A percentile compares a stretch with the other conserved stretches of the same genome.
Conservation (phyloP, 257 asterid genomes). For the Jacaranda mimosifolia region DNA sequence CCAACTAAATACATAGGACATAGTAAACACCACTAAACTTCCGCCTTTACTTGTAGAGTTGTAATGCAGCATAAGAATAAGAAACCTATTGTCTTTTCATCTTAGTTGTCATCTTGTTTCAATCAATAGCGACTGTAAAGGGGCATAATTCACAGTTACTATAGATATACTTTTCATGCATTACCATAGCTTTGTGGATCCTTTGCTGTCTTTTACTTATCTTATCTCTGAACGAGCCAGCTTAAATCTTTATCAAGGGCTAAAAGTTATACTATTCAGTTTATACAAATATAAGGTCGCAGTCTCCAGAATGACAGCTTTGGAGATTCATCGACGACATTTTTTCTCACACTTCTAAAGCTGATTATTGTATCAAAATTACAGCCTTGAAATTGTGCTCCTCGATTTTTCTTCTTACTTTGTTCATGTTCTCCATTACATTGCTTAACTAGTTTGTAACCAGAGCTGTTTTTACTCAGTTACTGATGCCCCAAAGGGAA, state of each 20-base stretch:
- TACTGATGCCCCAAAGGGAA: not conserved
- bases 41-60: no score
- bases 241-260: not conserved
- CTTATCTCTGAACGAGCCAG: not conserved
- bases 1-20: no score
- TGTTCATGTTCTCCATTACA: not conserved
- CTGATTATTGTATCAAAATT: not conserved
- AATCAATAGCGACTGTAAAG: not conserved
- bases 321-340: not conserved
- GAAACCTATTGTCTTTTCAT: not conserved
- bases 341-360: not conserved
- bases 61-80: no score
- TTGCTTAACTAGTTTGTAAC: not conserved
- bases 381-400: not conserved
- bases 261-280: not conserved
- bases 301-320: no score
- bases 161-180: not conserved
- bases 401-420: not conserved
- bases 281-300: not conserved
- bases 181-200: not conserved
- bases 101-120: not conserved
- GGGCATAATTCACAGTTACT: not conserved
- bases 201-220: not conserved
- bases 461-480: no score
- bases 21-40: no score